These are phyloP conservation scores for Lithohypha guttulata DNA, from an alignment of 2,329 filamentous ascomycete genomes.

Conservation along the genomic window DNA sequence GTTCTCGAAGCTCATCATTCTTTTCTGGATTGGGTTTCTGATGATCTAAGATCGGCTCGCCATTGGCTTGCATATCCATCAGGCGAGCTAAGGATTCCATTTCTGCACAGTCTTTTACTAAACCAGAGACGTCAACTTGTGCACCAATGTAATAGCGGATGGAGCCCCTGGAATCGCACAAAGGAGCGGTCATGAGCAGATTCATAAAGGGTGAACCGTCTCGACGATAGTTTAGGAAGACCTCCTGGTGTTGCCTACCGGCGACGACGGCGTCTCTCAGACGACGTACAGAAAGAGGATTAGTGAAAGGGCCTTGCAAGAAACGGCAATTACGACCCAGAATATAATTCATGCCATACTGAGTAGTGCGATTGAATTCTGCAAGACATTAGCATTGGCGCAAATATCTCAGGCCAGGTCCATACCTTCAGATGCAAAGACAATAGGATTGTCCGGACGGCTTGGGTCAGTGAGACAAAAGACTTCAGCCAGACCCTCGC, in stretches of 20 bases:
- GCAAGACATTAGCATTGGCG: conserved; percentile 8
- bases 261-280: conserved; percentile 50
- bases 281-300: conserved; percentile 49
- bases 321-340: conserved; percentile 71
- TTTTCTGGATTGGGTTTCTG: conserved; percentile 22
- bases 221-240: conserved; percentile 67
- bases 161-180: conserved; percentile 56
- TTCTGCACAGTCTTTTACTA: conserved; percentile 55
- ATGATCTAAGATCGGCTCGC: conserved; percentile 22
- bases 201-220: conserved; percentile 71
- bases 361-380: conserved; percentile 65
- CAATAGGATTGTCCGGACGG: conserved; percentile 61
- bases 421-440: conserved; percentile 63
- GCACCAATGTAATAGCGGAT: conserved; percentile 62
- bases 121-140: conserved; percentile 59
- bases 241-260: conserved; percentile 61
- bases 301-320: conserved; percentile 63
- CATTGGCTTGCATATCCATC: conserved; percentile 25
- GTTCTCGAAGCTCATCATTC: conserved; percentile 55
- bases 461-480: conserved; percentile 69
- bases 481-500: conserved; percentile 63
- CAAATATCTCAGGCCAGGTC: neutral
- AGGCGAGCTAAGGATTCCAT: conserved; percentile 51
- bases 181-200: conserved; percentile 60
- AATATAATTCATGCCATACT: conserved; percentile 62